Evolutionary conservation across 1,284 basidiomycete species (phyloP).

Genomic region (Cryptococcus floricola): DNA sequence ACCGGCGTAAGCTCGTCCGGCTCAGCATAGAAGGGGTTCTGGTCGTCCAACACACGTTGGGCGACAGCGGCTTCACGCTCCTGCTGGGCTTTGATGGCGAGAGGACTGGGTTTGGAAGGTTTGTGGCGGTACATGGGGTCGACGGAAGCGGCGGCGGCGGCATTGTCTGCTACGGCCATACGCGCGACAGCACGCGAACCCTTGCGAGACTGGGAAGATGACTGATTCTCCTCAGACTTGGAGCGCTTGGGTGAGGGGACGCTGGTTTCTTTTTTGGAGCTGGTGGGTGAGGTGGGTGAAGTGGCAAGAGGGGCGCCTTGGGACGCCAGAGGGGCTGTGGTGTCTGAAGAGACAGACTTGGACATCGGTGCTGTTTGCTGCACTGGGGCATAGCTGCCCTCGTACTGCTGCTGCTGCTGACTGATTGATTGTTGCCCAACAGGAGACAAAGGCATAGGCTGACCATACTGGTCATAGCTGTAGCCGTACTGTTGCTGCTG

Average conservation of each 20-base stretch:
- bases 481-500: conserved; percentile 1
- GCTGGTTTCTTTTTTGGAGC: neutral
- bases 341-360: neutral
- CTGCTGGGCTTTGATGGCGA: conserved; percentile 28
- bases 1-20: neutral
- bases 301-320: neutral
- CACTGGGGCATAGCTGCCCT: neutral
- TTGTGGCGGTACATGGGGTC: conserved; percentile 32
- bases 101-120: conserved; percentile 43
- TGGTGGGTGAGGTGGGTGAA: neutral
- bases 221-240: neutral
- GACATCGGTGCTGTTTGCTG: neutral
- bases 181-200: conserved; percentile 19
- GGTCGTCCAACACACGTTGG: neutral
- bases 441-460: conserved; percentile 3
- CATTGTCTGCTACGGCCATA: conserved; percentile 34
- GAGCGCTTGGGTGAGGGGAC: neutral
- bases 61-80: conserved; percentile 3
- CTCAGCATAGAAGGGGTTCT: conserved; percentile 1
- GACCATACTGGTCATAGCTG: conserved; percentile 14
- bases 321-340: neutral
- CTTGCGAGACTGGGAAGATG: neutral
- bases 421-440: neutral
- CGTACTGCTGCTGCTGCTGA: neutral
- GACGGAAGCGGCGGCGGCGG: conserved; percentile 26